Evolutionary conservation across 768 basidiomycete genomes (phyloP).

Genomic region (Tricholoma furcatifolium): DNA sequence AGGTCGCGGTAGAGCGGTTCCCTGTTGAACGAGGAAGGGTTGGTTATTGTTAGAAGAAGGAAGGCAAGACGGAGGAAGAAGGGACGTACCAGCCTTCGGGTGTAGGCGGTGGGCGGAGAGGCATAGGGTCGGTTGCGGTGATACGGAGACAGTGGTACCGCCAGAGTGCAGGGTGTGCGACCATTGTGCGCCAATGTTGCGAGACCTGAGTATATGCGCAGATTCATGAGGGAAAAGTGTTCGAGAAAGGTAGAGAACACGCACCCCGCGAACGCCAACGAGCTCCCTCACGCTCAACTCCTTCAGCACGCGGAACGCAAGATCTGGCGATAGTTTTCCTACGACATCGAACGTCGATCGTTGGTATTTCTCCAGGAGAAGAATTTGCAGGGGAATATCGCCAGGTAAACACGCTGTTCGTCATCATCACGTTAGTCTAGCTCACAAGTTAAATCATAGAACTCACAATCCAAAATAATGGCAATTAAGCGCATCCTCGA

Average conservation of each 20-base stretch:
- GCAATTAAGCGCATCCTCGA: conserved; percentile 53
- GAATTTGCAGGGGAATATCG: conserved; percentile 81
- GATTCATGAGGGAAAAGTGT: conserved; percentile 42
- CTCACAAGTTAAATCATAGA: background rate
- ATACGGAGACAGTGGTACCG: conserved; percentile 70
- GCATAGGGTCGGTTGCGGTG: conserved; percentile 70
- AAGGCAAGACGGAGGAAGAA: background rate
- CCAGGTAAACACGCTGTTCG: conserved; percentile 72
- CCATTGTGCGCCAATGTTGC: conserved; percentile 41
- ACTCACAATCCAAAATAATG: conserved; percentile 49
- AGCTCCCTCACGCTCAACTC: conserved; percentile 56
- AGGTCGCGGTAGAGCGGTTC: conserved; percentile 72
- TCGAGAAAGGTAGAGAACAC: conserved; percentile 16
- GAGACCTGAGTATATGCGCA: conserved; percentile 39
- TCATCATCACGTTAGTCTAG: background rate
- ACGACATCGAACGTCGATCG: conserved; percentile 83
- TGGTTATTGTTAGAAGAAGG: background rate
- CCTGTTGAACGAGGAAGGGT: conserved; percentile 27
- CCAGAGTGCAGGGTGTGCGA: conserved; percentile 74
- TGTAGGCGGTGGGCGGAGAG: conserved; percentile 56
- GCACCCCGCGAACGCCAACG: conserved; percentile 54
- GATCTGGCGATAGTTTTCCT: conserved; percentile 63
- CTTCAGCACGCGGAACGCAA: conserved; percentile 64
- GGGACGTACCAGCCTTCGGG: conserved; percentile 71
- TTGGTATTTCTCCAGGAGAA: conserved; percentile 81